Evolutionary conservation across 2,329 filamentous ascomycete species (phyloP).

Genomic region (Sordariomycetes sp.): DNA sequence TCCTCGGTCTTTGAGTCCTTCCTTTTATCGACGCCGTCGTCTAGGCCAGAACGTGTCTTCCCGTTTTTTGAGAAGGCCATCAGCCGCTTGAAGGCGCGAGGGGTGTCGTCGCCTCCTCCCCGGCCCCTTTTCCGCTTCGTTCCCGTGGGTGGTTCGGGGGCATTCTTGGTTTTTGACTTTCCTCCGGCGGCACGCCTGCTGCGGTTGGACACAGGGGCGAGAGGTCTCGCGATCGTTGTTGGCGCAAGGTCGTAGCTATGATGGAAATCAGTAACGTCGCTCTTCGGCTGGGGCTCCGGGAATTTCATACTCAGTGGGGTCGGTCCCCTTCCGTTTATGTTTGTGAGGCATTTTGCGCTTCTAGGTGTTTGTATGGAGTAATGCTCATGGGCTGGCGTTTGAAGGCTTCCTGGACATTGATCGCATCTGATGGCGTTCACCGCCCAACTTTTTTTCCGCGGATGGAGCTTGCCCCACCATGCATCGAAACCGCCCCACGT

Average conservation of each 20-base stretch:
- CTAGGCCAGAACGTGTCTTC: conserved; percentile 1
- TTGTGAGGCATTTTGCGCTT: conserved; percentile 66
- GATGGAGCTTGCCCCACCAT: not conserved
- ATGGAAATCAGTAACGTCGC: not conserved
- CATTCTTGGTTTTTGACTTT: conserved; percentile 1
- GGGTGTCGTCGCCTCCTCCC: conserved; percentile 62
- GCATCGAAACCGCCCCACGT: not conserved
- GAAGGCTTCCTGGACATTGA: not conserved
- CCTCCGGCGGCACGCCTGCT: not conserved
- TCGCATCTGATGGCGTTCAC: not conserved
- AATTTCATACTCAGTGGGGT: conserved; percentile 38
- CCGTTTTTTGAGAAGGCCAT: conserved; percentile 58
- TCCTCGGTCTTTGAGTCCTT: conserved; percentile 22
- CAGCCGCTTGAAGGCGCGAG: conserved; percentile 74
- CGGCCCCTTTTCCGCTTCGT: conserved; percentile 6
- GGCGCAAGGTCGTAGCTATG: conserved; percentile 38
- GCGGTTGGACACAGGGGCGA: conserved; percentile 29
- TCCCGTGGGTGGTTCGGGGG: not conserved
- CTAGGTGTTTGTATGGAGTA: not conserved
- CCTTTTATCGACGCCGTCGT: not conserved
- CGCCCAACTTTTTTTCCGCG: not conserved
- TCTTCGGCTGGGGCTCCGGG: not conserved
- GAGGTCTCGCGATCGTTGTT: conserved; percentile 34
- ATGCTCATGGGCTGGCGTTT: not conserved
- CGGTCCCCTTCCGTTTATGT: conserved; percentile 58